Base-by-base conservation (phyloP, 371 early-diverging fungal species). In the Lichtheimia ramosa region DNA sequence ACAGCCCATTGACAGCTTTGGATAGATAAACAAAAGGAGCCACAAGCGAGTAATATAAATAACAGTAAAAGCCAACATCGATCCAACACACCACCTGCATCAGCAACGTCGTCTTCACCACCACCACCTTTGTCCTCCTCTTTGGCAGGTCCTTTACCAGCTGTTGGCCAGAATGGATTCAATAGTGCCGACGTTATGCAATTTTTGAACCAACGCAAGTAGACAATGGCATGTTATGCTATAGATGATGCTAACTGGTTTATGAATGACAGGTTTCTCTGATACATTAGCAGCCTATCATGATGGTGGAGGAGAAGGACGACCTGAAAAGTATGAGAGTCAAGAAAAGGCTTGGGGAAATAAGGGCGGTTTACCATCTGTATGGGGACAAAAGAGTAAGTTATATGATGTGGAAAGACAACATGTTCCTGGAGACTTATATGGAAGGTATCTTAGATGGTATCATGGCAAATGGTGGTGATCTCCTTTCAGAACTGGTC, bases 331-430 rank as follows among this genome's bases (percentile, higher is more conserved):
- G 43, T 63, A 65, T 50, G 65, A 65, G 34, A 70, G 70, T 40
- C 66, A 63, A 34, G 70, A 70, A n/a, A 58, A 62, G 56, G 70
- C 70, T 8, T 70, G 70, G 70, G 70, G 70, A 4, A 54, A 50
- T 24, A 70, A 69, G 52, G 63, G 62, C 20, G 62, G 62, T 10
- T 43, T 59, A 21, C 59, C 61, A 13, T 59, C 68, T 3, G 58
- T 55, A 8, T 70, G 65, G 70, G 63, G 63, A n/a, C 63, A 70
- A 48, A 70, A 70, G 56, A 57, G 66, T 70, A 62, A 50, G 49
- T 48, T 18, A 50, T 15, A 50, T 24, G 3, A 20, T 50, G 15
- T n/a, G 24, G 51, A 20, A 39, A 24, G 24, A 25, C 7, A 50
- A 25, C 7, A 10, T 5, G 34, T 10, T 25, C 5, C 25, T 25